Conservation (phyloP, 805 yeast species). For the Jamesozyma gamospora region DNA sequence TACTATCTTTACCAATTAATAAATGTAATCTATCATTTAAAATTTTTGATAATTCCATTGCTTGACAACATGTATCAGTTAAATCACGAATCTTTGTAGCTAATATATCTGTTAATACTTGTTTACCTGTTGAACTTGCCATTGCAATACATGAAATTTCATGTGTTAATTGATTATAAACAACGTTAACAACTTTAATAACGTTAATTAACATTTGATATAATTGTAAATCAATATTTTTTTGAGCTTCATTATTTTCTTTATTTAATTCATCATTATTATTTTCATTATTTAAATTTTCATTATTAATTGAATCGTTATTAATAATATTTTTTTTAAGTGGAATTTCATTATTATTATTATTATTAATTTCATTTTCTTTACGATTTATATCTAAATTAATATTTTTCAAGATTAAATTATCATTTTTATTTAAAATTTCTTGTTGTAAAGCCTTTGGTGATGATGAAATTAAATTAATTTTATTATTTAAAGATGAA, state of each 20-base stretch:
- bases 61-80: slow-evolving; percentile 63
- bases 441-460: not conserved
- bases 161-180: slow-evolving; percentile 60
- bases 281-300: not conserved
- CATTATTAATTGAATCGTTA: not conserved
- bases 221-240: slow-evolving; percentile 56
- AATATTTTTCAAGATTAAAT: not conserved
- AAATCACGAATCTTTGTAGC: slow-evolving; percentile 66
- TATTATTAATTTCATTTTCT: not conserved
- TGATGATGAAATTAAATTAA: not conserved
- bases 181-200: slow-evolving; percentile 61
- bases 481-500: not conserved
- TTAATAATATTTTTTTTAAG: not conserved
- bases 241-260: slow-evolving; percentile 23
- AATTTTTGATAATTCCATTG: slow-evolving; percentile 73
- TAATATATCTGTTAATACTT: slow-evolving; percentile 26
- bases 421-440: not conserved
- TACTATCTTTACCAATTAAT: slow-evolving; percentile 25
- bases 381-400: not conserved
- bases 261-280: not conserved
- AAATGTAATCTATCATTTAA: slow-evolving; percentile 47
- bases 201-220: slow-evolving; percentile 57
- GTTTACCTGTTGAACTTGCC: slow-evolving; percentile 36
- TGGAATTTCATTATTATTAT: not conserved
- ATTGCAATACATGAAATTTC: slow-evolving; percentile 59